These are phyloP conservation scores for Paulownia fortunei DNA, from an alignment of 257 asterid species.

Conservation along the genomic window DNA sequence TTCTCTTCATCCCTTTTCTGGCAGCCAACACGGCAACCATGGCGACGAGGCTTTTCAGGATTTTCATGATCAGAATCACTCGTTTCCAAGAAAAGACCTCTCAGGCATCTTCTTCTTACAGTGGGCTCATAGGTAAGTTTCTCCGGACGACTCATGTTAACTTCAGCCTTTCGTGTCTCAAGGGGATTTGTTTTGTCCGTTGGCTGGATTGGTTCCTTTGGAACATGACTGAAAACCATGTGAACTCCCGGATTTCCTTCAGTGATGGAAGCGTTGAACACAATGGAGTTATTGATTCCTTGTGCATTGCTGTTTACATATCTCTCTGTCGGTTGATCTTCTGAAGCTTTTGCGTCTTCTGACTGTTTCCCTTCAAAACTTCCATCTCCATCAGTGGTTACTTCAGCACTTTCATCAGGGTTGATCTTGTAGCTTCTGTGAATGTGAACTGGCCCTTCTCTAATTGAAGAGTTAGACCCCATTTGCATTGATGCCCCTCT, in stretches of 20 bases:
- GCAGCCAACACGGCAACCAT: constrained; percentile 76
- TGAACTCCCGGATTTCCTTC: constrained; percentile 81
- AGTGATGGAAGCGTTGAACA: constrained; percentile 59
- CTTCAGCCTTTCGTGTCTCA: constrained; percentile 55
- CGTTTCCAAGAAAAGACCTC: constrained; percentile 71
- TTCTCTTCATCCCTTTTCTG: constrained; percentile 39
- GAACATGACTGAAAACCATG: constrained; percentile 39
- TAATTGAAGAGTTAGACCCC: constrained; percentile 54
- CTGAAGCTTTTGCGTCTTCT: constrained; percentile 31
- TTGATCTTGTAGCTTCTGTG: constrained; percentile 75
- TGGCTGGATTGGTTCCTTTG: constrained; percentile 42
- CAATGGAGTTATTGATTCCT: constrained; percentile 78
- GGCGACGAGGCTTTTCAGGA: constrained; percentile 65
- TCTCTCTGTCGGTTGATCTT: constrained; percentile 55
- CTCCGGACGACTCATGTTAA: constrained; percentile 44
- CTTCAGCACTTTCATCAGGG: constrained; percentile 49
- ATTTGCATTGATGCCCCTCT: constrained; percentile 88
- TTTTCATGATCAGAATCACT: constrained; percentile 73
- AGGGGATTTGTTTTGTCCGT: constrained; percentile 8
- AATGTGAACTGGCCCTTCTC: constrained; percentile 58
- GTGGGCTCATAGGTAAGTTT: constrained; percentile 62
- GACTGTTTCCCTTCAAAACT: constrained; percentile 31
- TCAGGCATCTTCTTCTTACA: constrained; percentile 79
- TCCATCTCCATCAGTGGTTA: constrained; percentile 58
- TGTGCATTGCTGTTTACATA: constrained; percentile 80